A percentile compares a stretch with the other conserved stretches of the same genome.
phyloP scores from a whole-genome alignment of 2,329 filamentous ascomycete species.

The Lachnellula subtilissima region DNA sequence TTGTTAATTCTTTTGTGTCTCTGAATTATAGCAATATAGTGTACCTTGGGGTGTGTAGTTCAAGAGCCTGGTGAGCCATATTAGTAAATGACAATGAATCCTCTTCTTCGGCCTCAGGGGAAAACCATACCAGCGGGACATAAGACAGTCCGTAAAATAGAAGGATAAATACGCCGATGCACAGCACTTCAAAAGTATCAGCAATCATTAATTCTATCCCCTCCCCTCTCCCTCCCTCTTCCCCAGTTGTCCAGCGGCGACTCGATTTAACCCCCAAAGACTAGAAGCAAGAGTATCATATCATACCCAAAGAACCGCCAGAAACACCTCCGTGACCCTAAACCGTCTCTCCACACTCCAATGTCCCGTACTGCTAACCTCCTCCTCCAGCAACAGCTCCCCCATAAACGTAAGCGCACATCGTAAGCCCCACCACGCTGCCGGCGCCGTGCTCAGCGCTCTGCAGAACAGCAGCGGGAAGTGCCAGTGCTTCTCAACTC shows the following conservation, averaged over 20 bases:
- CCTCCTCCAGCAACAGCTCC: constrained; percentile 50
- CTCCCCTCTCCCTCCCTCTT: neutral
- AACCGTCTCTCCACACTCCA: constrained; percentile 46
- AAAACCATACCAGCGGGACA: constrained; percentile 66
- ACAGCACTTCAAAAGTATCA: constrained; percentile 53
- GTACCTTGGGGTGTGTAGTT: constrained; percentile 68
- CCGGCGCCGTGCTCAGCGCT: constrained; percentile 67
- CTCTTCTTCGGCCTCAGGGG: neutral
- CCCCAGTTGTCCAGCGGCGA: neutral
- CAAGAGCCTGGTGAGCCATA: constrained; percentile 55
- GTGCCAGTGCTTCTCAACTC: constrained; percentile 69
- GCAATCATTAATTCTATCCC: constrained; percentile 2
- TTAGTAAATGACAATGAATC: neutral
- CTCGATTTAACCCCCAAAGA: too few relatives aligned
- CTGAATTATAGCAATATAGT: neutral
- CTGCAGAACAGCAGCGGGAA: constrained; percentile 67
- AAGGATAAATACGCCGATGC: constrained; percentile 75
- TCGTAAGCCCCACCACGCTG: constrained; percentile 66
- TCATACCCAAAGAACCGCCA: constrained; percentile 70
- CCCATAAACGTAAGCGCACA: constrained; percentile 65
- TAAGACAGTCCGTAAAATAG: constrained; percentile 79
- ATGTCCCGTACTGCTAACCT: constrained; percentile 33
- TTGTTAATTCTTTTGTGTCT: neutral
- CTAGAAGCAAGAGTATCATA: neutral
- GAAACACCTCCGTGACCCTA: constrained; percentile 61